These are phyloP conservation scores for Scheffersomyces parashehatae DNA, from an alignment of 1,139 yeast species.

Conservation along the genomic window DNA sequence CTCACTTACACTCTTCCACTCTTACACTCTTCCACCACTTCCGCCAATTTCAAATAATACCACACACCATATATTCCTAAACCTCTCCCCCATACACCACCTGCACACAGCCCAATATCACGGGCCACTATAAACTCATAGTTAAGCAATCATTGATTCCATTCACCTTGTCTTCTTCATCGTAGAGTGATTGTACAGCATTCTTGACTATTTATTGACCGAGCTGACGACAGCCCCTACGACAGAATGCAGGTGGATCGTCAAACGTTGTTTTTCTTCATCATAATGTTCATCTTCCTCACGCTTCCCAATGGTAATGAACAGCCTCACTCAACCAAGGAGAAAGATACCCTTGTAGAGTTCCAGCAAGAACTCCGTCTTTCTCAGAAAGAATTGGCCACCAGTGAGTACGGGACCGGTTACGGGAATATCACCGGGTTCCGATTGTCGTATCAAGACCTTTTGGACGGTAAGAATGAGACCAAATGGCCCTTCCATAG, in stretches of 20 bases:
- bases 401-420: slow-evolving; percentile 50
- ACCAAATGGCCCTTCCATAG: slow-evolving; percentile 61
- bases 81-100: no score
- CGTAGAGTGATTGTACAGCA: neutral
- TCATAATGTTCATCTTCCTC: slow-evolving; percentile 38
- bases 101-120: no score
- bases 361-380: slow-evolving; percentile 34
- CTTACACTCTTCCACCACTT: no score
- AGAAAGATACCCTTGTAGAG: slow-evolving; percentile 25
- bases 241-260: slow-evolving; percentile 33
- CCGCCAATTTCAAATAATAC: no score
- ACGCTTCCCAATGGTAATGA: slow-evolving; percentile 32
- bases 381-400: slow-evolving; percentile 32
- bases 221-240: neutral
- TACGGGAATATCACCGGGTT: slow-evolving; percentile 79
- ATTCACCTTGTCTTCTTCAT: neutral
- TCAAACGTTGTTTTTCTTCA: slow-evolving; percentile 37
- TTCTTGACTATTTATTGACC: neutral
- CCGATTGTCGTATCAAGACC: slow-evolving; percentile 60
- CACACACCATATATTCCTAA: no score
- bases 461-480: slow-evolving; percentile 37
- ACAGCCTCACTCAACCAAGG: slow-evolving; percentile 30
- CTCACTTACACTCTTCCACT: no score
- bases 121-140: no score
- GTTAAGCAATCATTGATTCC: no score